Evolutionary conservation across 148 eudicot genomes (phyloP), one percentile per base, ranked within the genome.

Genomic region (Nepenthes mirabilis): DNA sequence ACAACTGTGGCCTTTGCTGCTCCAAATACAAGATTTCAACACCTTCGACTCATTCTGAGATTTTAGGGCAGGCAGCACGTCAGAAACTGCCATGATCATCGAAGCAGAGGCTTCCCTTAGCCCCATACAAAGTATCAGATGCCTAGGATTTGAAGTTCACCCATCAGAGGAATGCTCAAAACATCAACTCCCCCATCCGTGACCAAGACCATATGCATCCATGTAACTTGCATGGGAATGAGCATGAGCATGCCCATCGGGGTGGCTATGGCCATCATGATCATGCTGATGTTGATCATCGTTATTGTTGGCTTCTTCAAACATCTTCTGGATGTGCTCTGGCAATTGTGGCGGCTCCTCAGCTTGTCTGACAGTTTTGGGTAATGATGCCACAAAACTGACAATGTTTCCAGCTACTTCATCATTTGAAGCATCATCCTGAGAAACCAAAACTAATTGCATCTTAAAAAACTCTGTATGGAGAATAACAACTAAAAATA

Each of bases 361-460:
- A 1, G 55, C 67, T 70, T 72, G 73, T 68, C 72, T 80, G 5
- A 71, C 58, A 5, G 88, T 58, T 65, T 80, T 85, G 3, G 98
- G 96, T 50, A 88, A 78, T 45, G 84, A 77, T 57, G 86, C 80
- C 11, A 91, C 72, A 65, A 91, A 91, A 69, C 75, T 65, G 47
- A 65, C 57, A 12, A 91, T 75, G 47, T 61, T 75, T 65, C 80
- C 80, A 55, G 94, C 94, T 65, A 91, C 54, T 75, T 90, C 86
- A 55, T 70, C 78, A 23, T 23, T 23, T 45, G 90, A 66, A 72
- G 72, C 77, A 57, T 75, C 79, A 53, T 81, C 94, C 98, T 91
- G 70, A n/a, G 61, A 11, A 69, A 47, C 58, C 36, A 65, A n/a
- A 60, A n/a, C 32, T 47, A 58, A 45, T 9, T 14, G 13, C 35